Evolutionary conservation across 139 green algal species (phyloP).

Genomic region (Haematococcus sp.): DNA sequence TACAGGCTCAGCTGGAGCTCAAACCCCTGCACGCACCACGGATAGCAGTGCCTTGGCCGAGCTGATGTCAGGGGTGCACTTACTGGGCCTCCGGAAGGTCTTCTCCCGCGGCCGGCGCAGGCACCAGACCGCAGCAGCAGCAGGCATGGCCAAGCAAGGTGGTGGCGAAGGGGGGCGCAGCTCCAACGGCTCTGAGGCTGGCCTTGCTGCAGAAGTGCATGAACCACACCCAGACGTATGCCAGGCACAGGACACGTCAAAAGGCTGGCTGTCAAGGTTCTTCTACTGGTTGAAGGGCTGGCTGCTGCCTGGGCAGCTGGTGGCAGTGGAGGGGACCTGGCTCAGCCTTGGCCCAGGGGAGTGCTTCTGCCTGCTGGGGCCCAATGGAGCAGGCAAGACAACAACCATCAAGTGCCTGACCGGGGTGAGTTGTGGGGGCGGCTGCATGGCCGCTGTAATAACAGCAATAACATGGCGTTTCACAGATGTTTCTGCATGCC

Average conservation of each 20-base stretch:
- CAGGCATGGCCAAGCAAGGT: not conserved
- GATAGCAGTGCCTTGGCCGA: too few species aligned
- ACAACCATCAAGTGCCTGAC: conserved; percentile 83
- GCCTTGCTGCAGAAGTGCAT: too few species aligned
- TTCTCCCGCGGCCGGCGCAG: conserved; percentile 26
- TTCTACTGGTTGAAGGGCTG: not conserved
- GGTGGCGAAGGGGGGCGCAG: not conserved
- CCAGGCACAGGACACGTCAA: too few species aligned
- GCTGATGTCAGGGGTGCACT: conserved; percentile 40
- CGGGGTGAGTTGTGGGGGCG: conserved; percentile 36
- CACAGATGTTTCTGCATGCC: too few species aligned
- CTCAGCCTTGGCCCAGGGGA: conserved; percentile 59
- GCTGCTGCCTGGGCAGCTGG: conserved; percentile 8
- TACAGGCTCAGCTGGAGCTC: too few species aligned
- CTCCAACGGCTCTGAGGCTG: conserved; percentile 1
- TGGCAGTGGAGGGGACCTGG: conserved; percentile 73
- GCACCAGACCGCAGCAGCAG: not conserved
- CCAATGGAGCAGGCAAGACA: conserved; percentile 83
- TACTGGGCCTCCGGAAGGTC: conserved; percentile 68
- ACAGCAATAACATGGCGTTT: too few species aligned
- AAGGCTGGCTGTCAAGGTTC: not conserved
- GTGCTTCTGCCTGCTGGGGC: conserved; percentile 79
- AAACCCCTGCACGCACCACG: too few species aligned
- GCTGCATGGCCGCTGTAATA: not conserved
- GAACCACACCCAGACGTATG: too few species aligned